Evolutionary conservation across 1,139 yeast genomes (phyloP).

Genomic region (Pichiaceae sp.): DNA sequence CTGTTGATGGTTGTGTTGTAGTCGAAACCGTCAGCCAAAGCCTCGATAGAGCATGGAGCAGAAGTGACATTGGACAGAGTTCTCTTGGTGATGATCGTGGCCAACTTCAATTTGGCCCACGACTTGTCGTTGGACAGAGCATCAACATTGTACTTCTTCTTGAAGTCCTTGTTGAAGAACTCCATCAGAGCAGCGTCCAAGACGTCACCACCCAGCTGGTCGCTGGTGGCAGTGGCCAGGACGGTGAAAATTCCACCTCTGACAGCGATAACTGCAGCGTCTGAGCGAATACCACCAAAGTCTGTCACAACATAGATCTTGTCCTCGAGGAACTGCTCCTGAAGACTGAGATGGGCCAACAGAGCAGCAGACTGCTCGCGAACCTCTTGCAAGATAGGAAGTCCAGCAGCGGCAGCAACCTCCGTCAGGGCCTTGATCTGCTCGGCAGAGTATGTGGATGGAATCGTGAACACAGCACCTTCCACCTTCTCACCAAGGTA

Average conservation of each 20-base stretch:
- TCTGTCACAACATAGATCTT: constrained; percentile 89
- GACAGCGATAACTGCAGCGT: constrained; percentile 87
- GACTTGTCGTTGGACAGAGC: constrained; percentile 81
- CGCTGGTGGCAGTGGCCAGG: constrained; percentile 78
- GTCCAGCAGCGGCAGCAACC: constrained; percentile 64
- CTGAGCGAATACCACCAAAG: constrained; percentile 94
- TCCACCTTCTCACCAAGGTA: constrained; percentile 77
- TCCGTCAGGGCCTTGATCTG: constrained; percentile 61
- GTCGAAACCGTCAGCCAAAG: constrained; percentile 89
- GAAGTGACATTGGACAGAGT: constrained; percentile 86
- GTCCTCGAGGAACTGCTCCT: constrained; percentile 50
- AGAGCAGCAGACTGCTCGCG: constrained; percentile 93
- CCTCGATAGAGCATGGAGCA: constrained; percentile 90
- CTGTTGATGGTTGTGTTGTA: constrained; percentile 91
- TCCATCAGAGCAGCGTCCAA: constrained; percentile 77
- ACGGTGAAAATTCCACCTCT: constrained; percentile 92
- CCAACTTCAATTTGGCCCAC: constrained; percentile 79
- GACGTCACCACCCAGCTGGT: constrained; percentile 78
- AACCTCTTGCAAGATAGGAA: constrained; percentile 78
- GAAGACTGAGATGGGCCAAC: constrained; percentile 62
- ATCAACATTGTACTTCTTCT: constrained; percentile 76
- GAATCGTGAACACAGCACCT: constrained; percentile 83
- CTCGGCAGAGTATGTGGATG: constrained; percentile 73
- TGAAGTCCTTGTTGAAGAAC: constrained; percentile 85
- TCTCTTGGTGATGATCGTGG: constrained; percentile 79